A percentile compares a stretch with the other conserved stretches of the same genome.
These are phyloP conservation scores for Collybiopsis luxurians DNA, from an alignment of 768 basidiomycete species.

Conservation along the genomic window DNA sequence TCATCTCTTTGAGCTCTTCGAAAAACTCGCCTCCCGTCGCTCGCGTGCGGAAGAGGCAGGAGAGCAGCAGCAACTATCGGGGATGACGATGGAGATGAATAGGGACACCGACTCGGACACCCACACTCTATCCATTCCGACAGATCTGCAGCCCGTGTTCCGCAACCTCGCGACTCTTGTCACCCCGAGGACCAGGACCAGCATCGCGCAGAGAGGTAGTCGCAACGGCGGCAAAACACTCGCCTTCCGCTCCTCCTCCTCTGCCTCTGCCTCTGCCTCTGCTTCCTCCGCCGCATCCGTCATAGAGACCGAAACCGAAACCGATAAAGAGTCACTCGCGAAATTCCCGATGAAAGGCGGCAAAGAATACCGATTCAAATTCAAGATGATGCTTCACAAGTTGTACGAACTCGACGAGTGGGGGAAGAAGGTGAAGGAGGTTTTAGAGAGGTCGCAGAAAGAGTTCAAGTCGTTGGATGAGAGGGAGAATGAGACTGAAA, in stretches of 20 bases:
- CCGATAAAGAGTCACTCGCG: constrained; percentile 26
- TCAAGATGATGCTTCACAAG: constrained; percentile 66
- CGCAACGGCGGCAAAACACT: constrained; percentile 19
- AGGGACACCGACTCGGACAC: constrained; percentile 18
- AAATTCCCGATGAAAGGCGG: constrained; percentile 38
- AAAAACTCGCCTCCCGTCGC: constrained; percentile 47
- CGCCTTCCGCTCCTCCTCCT: no score
- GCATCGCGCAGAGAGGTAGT: constrained; percentile 3
- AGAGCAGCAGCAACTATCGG: constrained; percentile 15
- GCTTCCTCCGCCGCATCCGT: constrained; percentile 9
- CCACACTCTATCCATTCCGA: constrained; percentile 28
- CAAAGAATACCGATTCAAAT: constrained; percentile 56
- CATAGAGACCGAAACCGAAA: constrained; percentile 18
- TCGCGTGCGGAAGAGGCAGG: constrained; percentile 21
- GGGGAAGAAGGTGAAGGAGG: constrained; percentile 50
- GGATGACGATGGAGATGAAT: no score
- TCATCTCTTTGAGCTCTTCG: constrained; percentile 51
- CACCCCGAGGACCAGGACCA: constrained; percentile 6
- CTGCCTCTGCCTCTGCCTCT: constrained; percentile 16
- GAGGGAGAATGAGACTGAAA: constrained; percentile 19
- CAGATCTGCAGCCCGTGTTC: constrained; percentile 30
- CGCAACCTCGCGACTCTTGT: constrained; percentile 24
- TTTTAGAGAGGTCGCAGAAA: constrained; percentile 49
- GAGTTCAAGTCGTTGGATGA: constrained; percentile 57
- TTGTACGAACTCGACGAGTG: constrained; percentile 61